These are phyloP conservation scores for Capronia coronata DNA, from an alignment of 2,329 filamentous ascomycete genomes.

Conservation along the genomic window DNA sequence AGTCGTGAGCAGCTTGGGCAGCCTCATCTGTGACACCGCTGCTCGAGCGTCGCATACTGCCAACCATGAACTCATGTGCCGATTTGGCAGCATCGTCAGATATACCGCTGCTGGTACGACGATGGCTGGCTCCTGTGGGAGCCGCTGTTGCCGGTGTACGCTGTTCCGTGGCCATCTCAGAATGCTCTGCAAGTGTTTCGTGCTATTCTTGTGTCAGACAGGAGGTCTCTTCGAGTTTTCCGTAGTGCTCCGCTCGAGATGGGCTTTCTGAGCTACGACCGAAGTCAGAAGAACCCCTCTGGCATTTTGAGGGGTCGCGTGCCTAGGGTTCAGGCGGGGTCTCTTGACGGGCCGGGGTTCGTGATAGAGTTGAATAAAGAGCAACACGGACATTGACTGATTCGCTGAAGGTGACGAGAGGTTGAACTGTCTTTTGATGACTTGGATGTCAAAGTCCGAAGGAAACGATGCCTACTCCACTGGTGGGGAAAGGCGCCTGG, in stretches of 20 bases:
- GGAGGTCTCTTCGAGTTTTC: neutral
- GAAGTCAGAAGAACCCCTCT: slow-evolving; percentile 1
- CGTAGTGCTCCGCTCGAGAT: neutral
- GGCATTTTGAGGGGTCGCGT: slow-evolving; percentile 10
- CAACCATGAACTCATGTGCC: slow-evolving; percentile 22
- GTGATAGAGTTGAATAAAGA: slow-evolving; percentile 6
- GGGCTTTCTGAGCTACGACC: neutral
- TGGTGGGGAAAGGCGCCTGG: too few relatives aligned
- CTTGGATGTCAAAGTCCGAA: too few relatives aligned
- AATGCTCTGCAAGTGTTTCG: neutral
- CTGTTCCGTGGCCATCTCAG: slow-evolving; percentile 5
- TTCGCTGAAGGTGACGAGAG: neutral
- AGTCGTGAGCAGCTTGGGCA: slow-evolving; percentile 12
- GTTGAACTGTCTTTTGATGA: neutral
- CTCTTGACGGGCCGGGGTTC: slow-evolving; percentile 5
- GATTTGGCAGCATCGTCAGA: slow-evolving; percentile 19
- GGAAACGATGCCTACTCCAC: too few relatives aligned
- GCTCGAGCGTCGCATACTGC: slow-evolving; percentile 19
- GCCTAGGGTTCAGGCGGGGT: slow-evolving; percentile 1
- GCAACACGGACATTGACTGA: neutral
- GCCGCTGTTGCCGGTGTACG: slow-evolving; percentile 7
- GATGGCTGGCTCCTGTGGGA: slow-evolving; percentile 12
- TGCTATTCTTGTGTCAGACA: neutral
- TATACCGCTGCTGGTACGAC: slow-evolving; percentile 21
- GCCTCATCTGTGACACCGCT: slow-evolving; percentile 22